These are phyloP conservation scores for Lablab purpureus DNA, from an alignment of 306 rosid genomes.

Conservation along the genomic window DNA sequence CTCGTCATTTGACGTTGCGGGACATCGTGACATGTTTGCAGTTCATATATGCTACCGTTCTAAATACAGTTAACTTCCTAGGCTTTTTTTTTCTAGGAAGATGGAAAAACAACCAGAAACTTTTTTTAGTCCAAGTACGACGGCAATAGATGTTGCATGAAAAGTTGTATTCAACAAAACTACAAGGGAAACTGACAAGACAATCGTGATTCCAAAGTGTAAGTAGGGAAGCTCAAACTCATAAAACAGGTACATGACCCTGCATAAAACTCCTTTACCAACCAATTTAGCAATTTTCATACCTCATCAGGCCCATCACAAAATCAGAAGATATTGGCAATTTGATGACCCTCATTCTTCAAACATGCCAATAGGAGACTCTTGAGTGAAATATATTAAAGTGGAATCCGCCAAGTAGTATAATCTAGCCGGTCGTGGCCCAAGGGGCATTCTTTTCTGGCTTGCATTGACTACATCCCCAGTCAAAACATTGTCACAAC, in stretches of 20 bases:
- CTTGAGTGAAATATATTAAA: slow-evolving; percentile 20
- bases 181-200: slow-evolving; percentile 12
- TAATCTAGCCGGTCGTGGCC: slow-evolving; percentile 29
- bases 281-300: slow-evolving; percentile 45
- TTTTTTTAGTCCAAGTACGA: slow-evolving; percentile 9
- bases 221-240: slow-evolving; percentile 47
- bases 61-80: slow-evolving; percentile 39
- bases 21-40: background rate
- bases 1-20: slow-evolving; percentile 19
- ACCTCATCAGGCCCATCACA: slow-evolving; percentile 42
- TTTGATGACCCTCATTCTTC: slow-evolving; percentile 26
- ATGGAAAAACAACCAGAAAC: slow-evolving; percentile 36
- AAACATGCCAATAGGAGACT: slow-evolving; percentile 42
- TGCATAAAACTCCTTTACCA: slow-evolving; percentile 34
- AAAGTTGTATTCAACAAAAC: slow-evolving; percentile 26
- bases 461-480: slow-evolving; percentile 40
- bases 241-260: slow-evolving; percentile 32
- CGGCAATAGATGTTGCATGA: slow-evolving; percentile 32
- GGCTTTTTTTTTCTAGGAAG: background rate
- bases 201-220: slow-evolving; percentile 34
- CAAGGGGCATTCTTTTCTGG: slow-evolving; percentile 28
- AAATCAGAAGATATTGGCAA: slow-evolving; percentile 43
- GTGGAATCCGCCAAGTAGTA: slow-evolving; percentile 39
- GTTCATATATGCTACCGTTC: too few relatives aligned
- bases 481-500: slow-evolving; percentile 21